Evolutionary conservation across 768 basidiomycete genomes (phyloP).

Genomic region (Tremella yokohamensis): DNA sequence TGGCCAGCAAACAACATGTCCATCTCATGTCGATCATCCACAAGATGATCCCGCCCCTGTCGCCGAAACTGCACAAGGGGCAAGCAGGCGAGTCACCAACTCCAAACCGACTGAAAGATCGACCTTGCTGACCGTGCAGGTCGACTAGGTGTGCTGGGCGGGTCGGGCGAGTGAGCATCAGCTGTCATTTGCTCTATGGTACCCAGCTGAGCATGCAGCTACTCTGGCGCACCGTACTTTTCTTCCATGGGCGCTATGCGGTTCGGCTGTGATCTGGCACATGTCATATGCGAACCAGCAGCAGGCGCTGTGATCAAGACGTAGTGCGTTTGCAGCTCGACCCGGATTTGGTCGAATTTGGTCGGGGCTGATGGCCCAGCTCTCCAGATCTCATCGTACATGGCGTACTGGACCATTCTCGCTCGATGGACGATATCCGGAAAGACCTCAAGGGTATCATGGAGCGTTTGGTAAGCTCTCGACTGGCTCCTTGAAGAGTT

Average conservation of each 20-base stretch:
- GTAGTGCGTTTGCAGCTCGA: constrained; percentile 56
- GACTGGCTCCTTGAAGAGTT: not conserved
- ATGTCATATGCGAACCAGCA: constrained; percentile 92
- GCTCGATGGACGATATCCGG: constrained; percentile 56
- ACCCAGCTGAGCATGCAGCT: constrained; percentile 56
- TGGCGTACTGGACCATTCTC: constrained; percentile 72
- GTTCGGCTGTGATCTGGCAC: constrained; percentile 88
- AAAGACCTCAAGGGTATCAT: constrained; percentile 60
- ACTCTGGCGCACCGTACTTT: constrained; percentile 96
- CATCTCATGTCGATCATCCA: constrained; percentile 59
- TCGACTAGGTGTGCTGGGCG: constrained; percentile 88
- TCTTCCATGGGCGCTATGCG: constrained; percentile 85
- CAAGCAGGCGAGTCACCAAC: constrained; percentile 67
- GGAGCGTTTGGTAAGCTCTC: constrained; percentile 59
- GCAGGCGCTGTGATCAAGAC: constrained; percentile 93
- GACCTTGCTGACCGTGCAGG: constrained; percentile 54
- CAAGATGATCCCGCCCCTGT: constrained; percentile 82
- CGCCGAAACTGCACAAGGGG: constrained; percentile 85
- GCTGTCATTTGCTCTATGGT: not conserved
- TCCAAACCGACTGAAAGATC: not conserved
- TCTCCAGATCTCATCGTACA: constrained; percentile 84
- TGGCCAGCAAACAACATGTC: constrained; percentile 34
- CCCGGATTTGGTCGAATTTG: not conserved
- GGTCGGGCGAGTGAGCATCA: constrained; percentile 77
- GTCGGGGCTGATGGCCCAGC: constrained; percentile 15